Evolutionary conservation across 768 basidiomycete genomes (phyloP), one percentile per base, ranked within the genome.

Genomic region (Asterophora parasitica): DNA sequence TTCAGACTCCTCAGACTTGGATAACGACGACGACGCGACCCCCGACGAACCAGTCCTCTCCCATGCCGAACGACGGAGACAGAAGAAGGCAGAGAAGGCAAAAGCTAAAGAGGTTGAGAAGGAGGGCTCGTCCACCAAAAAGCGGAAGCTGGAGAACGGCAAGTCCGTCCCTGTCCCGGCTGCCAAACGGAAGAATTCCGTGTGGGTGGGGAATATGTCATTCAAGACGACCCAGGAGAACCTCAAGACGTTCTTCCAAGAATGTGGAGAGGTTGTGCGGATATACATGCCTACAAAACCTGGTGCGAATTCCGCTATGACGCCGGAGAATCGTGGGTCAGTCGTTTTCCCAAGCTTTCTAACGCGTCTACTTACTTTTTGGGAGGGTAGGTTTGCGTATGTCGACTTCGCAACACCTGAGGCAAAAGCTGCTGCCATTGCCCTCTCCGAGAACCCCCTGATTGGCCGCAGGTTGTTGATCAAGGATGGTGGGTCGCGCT

Each of bases 191-290:
- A 81, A 89, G 65, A 83, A 94, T 62, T 94, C 91, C 4, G 75
- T 97, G 39, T 98, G 95, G 95, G 88, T 97, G 26, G 95, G 95
- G 34, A 98, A 98, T 67, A 62, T 98, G 63, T 77, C 88, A 5
- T 98, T 87, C 76, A 88, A 86, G 67, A 97, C 95, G 43, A 88
- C 85, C 0, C 70, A 76, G 48, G 81, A 86, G 9, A 70, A 83
- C n/a, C 67, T 98, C 27, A 75, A 72, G 34, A 59, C 56, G 26
- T 92, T 91, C 66, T 91, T 92, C 61, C 75, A 79, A 34, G 79
- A 75, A 1, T 79, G 70, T 23, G 88, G 85, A 31, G 85, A 84
- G 57, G 81, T 92, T 50, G 89, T 85, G 13, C 73, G 92, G 37
- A 71, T 93, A 55, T 74, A 95, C 62, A 83, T 98, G 83, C 95